A percentile compares a stretch with the other conserved stretches of the same genome.
These are phyloP conservation scores for Alternaria gansuensis DNA, from an alignment of 2,329 filamentous ascomycete genomes.

Conservation along the genomic window DNA sequence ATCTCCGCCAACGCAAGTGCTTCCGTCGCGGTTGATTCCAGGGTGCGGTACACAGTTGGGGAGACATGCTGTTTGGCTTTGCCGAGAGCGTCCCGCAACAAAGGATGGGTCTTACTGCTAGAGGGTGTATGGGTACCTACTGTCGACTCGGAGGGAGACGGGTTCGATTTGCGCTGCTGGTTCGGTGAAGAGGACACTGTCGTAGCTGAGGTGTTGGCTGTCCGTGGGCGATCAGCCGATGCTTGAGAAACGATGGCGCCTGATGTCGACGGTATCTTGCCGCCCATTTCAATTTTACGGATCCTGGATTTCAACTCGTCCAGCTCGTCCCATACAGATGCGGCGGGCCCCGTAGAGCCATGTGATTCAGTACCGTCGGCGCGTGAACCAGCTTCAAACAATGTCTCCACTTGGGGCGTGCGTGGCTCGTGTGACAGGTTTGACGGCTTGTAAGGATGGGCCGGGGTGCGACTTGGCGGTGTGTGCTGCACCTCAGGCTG, in stretches of 20 bases:
- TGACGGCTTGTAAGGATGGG: constrained; percentile 50
- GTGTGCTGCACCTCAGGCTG: constrained; percentile 44
- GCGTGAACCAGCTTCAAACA: constrained; percentile 42
- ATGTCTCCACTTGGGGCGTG: constrained; percentile 38
- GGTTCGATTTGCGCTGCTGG: constrained; percentile 65
- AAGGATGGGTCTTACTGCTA: constrained; percentile 74
- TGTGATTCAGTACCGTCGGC: constrained; percentile 76
- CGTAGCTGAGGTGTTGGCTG: constrained; percentile 89
- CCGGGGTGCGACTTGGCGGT: constrained; percentile 44
- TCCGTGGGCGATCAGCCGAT: constrained; percentile 83
- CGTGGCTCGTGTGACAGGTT: constrained; percentile 44
- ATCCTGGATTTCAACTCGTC: constrained; percentile 96
- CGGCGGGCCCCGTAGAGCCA: constrained; percentile 85
- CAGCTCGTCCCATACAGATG: constrained; percentile 96
- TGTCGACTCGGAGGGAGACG: constrained; percentile 53
- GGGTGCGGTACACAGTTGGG: constrained; percentile 75
- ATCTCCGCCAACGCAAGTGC: constrained; percentile 80
- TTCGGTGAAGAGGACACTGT: constrained; percentile 92
- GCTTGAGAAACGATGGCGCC: constrained; percentile 72
- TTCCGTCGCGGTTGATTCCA: constrained; percentile 84
- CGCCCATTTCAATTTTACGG: constrained; percentile 85
- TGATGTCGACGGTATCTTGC: constrained; percentile 84
- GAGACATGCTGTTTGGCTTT: constrained; percentile 78
- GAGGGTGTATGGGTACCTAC: constrained; percentile 55
- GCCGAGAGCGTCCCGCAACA: constrained; percentile 79